Conservation (phyloP, 75 land plant genomes). For the Ceratopteris richardii region DNA sequence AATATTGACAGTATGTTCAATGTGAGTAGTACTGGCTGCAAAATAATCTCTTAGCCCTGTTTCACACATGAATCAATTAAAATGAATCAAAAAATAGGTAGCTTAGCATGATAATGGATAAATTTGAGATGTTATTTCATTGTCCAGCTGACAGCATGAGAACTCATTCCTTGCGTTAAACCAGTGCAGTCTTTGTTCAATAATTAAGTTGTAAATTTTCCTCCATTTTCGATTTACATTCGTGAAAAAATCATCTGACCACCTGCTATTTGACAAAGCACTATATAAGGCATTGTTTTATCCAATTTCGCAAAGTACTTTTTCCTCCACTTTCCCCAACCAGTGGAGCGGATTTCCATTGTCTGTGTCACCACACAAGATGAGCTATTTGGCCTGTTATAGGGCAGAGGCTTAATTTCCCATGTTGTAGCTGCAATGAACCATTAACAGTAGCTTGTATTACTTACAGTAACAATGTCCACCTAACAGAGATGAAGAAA, state of each 20-base stretch:
- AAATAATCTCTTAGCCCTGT: slow-evolving; percentile 82
- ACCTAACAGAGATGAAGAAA: not conserved
- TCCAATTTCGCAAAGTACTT: slow-evolving; percentile 48
- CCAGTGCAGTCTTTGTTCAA: too few species aligned
- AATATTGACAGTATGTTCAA: not conserved
- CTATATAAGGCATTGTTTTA: slow-evolving; percentile 51
- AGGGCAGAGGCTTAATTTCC: slow-evolving; percentile 55
- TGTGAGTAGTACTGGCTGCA: slow-evolving; percentile 57
- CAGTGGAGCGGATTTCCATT: slow-evolving; percentile 54
- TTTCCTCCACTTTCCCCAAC: slow-evolving; percentile 72
- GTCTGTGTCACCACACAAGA: slow-evolving; percentile 67
- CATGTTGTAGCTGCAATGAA: slow-evolving; percentile 63
- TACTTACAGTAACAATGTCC: not conserved
- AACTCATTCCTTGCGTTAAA: too few species aligned
- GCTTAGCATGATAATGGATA: not conserved
- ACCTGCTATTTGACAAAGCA: slow-evolving; percentile 93
- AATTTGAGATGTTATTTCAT: too few species aligned
- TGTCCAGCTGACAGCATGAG: too few species aligned
- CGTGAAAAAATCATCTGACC: too few species aligned
- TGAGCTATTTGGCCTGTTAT: slow-evolving; percentile 19
- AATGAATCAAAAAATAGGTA: not conserved
- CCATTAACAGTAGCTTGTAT: not conserved
- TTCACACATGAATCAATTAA: not conserved
- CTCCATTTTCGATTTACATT: too few species aligned
- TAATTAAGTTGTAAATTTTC: too few species aligned